Conservation (phyloP, 2,329 filamentous ascomycete genomes). For the Pseudogymnoascus sp. region DNA sequence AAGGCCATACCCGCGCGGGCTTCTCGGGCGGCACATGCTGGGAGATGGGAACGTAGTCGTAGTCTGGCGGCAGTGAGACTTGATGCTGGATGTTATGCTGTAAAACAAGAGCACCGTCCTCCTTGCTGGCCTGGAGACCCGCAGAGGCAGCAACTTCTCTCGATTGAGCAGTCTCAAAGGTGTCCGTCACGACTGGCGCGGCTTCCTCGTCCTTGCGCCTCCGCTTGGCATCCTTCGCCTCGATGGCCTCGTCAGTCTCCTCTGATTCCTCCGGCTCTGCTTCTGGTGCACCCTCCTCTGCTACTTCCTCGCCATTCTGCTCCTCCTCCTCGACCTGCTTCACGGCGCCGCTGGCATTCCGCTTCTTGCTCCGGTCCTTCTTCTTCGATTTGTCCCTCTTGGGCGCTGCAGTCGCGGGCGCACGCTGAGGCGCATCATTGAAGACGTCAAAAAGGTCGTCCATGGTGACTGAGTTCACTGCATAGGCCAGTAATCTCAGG, state of each 20-base stretch:
- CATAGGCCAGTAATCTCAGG: conserved; percentile 6
- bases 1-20: conserved; percentile 76
- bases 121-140: conserved; percentile 23
- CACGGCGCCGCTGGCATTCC: conserved; percentile 72
- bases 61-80: conserved; percentile 87
- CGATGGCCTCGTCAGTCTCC: conserved; percentile 34
- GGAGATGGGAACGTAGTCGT: conserved; percentile 89
- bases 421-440: conserved; percentile 53
- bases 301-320: conserved; percentile 58
- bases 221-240: conserved; percentile 48
- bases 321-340: conserved; percentile 44
- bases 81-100: conserved; percentile 99
- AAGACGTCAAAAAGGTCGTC: conserved; percentile 80
- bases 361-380: conserved; percentile 68
- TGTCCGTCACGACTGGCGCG: conserved; percentile 79
- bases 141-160: conserved; percentile 67
- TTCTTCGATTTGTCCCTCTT: conserved; percentile 38
- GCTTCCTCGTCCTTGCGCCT: conserved; percentile 57
- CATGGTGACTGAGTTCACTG: conserved; percentile 37
- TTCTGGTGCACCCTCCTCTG: conserved; percentile 14
- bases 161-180: conserved; percentile 90
- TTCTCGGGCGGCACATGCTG: conserved; percentile 84
- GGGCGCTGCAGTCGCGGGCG: conserved; percentile 26
- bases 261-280: conserved; percentile 25
- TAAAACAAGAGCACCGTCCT: conserved; percentile 58